Evolutionary conservation across 2,329 filamentous ascomycete species (phyloP), one percentile per base, ranked within the genome.

Genomic region (Aspergillus hiratsukae): DNA sequence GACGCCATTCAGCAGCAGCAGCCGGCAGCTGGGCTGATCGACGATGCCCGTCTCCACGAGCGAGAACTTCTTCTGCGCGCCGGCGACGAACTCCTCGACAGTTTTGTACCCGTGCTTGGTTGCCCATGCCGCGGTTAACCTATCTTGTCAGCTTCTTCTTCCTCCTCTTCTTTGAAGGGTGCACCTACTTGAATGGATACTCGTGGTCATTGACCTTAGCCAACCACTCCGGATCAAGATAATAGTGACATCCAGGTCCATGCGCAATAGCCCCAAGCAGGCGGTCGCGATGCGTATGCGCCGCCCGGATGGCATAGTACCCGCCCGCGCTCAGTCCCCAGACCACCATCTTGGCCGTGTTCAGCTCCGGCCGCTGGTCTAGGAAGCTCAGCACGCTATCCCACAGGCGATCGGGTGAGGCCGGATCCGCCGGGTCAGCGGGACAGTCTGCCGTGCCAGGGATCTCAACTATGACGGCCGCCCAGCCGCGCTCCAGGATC

Each of bases 391-490:
- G 71, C 29, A 89, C 72, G 58, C 82, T 85, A 29, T 79, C 79
- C 80, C 84, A 87, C 41, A 88, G 71, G 2, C 87, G 77, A 64
- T 89, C 87, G 0, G 83, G 76, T 1, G 79, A 80, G 3, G 73
- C 69, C 0, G 86, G 81, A 65, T 89, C 87, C 0, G 77, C 75
- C 29, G 83, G 76, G 59, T 86, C 83, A 0, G 86, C 83, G 0
- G 86, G 86, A 57, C 82, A 88, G 67, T 89, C 86, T 4, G 84
- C 86, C 1, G 85, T 87, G 0, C 85, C 86, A 0, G 85, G 85
- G 55, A 87, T 86, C 70, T 89, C 87, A 8, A 79, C 79, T 25
- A 87, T 80, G 2, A 89, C 78, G 9, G 75, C 76, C 1, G 78
- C 86, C 85, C 86, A 89, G 3, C 85, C 86, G 45, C 85, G 80